Evolutionary conservation across 108 stramenopile genomes (phyloP).

Genomic region (Stephanodiscus minutulus): DNA sequence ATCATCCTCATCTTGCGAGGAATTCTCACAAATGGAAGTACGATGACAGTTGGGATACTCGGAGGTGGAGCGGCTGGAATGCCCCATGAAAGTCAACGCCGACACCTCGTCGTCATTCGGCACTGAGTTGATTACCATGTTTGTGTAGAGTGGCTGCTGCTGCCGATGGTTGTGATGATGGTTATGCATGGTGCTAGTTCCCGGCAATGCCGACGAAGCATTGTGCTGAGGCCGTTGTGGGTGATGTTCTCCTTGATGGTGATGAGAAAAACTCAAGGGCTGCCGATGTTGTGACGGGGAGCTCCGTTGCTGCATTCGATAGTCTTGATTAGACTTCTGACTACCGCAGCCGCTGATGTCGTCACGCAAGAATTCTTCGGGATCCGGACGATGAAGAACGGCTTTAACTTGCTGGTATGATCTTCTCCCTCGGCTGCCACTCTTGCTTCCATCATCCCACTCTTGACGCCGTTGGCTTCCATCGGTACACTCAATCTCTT

Average conservation of each 20-base stretch:
- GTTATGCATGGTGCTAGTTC: neutral
- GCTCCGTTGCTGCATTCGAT: neutral
- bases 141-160: slow-evolving; percentile 5
- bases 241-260: too few relatives aligned
- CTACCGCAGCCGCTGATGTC: neutral
- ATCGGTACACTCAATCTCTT: neutral
- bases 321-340: neutral
- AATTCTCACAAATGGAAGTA: neutral
- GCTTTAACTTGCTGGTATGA: neutral
- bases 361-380: slow-evolving; percentile 2
- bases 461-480: too few relatives aligned
- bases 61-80: slow-evolving; percentile 2
- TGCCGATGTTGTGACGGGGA: neutral
- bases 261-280: neutral
- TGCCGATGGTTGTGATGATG: slow-evolving; percentile 2
- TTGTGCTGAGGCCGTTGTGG: neutral
- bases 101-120: slow-evolving; percentile 7
- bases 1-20: neutral
- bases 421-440: neutral
- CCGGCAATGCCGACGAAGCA: too few relatives aligned
- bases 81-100: slow-evolving; percentile 2
- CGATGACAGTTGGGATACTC: neutral
- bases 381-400: neutral
- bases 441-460: neutral
- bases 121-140: neutral